Conservation (phyloP, 2,329 filamentous ascomycete genomes). For the Didymella arachidicola region DNA sequence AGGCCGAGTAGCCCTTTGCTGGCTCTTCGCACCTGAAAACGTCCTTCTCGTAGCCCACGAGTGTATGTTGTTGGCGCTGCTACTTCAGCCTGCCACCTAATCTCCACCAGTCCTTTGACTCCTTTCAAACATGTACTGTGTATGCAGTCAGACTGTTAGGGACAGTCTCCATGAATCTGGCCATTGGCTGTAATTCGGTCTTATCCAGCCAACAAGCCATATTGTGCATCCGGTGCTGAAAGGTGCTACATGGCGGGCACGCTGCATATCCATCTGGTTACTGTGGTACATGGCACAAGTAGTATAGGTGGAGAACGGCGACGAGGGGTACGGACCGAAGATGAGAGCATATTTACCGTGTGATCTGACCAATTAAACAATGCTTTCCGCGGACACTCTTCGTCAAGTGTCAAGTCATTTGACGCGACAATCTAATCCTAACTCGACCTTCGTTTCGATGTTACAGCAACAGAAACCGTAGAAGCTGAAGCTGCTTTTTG, state of each 20-base stretch:
- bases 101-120: not conserved
- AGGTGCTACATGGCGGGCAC: not conserved
- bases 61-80: not conserved
- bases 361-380: too few species aligned
- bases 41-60: not conserved
- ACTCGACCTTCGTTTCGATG: not conserved
- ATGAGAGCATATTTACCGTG: too few species aligned
- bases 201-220: constrained; percentile 5
- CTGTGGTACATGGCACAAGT: too few species aligned
- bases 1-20: not conserved
- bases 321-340: too few species aligned
- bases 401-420: too few species aligned
- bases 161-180: not conserved
- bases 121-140: not conserved
- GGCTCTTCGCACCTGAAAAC: not conserved
- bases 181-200: constrained; percentile 11
- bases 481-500: not conserved
- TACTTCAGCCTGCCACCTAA: constrained; percentile 1
- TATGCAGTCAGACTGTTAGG: constrained; percentile 7
- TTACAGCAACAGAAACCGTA: constrained; percentile 6
- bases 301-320: too few species aligned
- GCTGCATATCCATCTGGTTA: not conserved
- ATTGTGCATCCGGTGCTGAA: not conserved
- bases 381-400: too few species aligned
- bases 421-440: constrained; percentile 7